Base-by-base conservation (phyloP, 2,329 filamentous ascomycete genomes). In the Zopfia rhizophila region DNA sequence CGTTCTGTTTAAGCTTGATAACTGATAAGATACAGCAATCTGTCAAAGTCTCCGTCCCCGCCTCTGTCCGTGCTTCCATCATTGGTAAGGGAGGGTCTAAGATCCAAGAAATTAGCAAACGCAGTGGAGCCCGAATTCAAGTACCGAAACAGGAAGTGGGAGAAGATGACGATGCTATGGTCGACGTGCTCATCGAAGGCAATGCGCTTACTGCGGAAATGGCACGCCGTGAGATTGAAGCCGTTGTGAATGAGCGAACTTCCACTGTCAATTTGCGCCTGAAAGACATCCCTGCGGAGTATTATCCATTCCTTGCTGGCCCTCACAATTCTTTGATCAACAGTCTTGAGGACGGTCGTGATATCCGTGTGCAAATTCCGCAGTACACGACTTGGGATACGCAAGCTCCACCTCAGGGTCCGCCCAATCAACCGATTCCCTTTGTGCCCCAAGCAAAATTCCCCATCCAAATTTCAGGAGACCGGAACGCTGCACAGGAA, bases 261-360 rank as follows among this genome's bases (percentile, higher is more conserved):
- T 88, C 90, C 43, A 93, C 88, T 59, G 83, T 92, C 65, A 94
- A 84, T 74, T 82, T 91, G 45, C 90, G 89, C 61, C 75, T 99
- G 56, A 90, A 87, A 72, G 86, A 87, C 36, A 88, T 99, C 48
- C 92, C 94, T 6, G 84, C 91, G 18, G 91, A 96, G 69, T 95
- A 94, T 73, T 99, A 94, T 74, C 93, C 93, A 39, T 99, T 99
- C 78, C 87, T 99, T 70, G 88, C 91, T 17, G 91, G 91, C 36
- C 84, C 87, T 7, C 83, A 88, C 68, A 90, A 91, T 67, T 78
- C 82, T 33, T 77, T 84, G 38, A 75, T 90, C 43, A 80, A 83
- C 55, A 81, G 82, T 25, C 79, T 96, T 39, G 88, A 93, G 72
- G 76, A 85, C 49, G 83, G 83, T 51, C 88, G 87, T 52, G 89